A percentile compares a stretch with the other conserved stretches of the same genome.
Evolutionary conservation across 257 asterid species (phyloP).

Genomic region (Capsicum rhomboideum): DNA sequence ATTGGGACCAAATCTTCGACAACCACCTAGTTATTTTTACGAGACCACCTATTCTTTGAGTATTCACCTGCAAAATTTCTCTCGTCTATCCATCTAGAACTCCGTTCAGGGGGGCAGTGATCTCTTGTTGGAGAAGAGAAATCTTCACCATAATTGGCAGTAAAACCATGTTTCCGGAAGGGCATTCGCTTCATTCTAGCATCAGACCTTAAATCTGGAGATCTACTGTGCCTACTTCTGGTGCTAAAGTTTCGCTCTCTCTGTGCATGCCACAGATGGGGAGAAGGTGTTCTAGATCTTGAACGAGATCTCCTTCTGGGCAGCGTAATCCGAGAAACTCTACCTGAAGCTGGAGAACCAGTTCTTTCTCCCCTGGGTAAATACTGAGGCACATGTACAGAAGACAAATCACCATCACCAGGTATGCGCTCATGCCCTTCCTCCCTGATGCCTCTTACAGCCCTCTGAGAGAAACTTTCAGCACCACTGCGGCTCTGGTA

Average conservation of each 20-base stretch:
- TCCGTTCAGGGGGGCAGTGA: conserved; percentile 39
- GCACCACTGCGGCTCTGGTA: conserved; percentile 29
- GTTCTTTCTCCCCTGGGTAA: conserved; percentile 40
- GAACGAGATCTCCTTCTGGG: conserved; percentile 58
- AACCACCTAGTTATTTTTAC: conserved; percentile 30
- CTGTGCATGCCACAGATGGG: conserved; percentile 50
- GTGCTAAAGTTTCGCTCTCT: conserved; percentile 33
- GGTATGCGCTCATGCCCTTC: conserved; percentile 27
- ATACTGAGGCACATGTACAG: conserved; percentile 32
- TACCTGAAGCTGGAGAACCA: conserved; percentile 41
- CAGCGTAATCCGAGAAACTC: conserved; percentile 19
- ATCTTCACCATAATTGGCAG: conserved; percentile 40
- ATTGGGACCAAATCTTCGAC: conserved; percentile 25
- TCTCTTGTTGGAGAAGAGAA: conserved; percentile 50
- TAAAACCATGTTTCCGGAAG: conserved; percentile 33
- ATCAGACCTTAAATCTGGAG: conserved; percentile 65
- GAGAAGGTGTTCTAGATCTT: conserved; percentile 80
- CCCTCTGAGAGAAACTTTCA: conserved; percentile 36
- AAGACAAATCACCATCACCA: conserved; percentile 27
- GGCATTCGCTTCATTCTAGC: conserved; percentile 43
- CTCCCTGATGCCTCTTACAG: conserved; percentile 35
- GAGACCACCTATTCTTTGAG: conserved; percentile 38
- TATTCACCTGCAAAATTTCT: conserved; percentile 29
- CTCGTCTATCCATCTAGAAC: conserved; percentile 38
- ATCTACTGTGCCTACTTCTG: conserved; percentile 49